Evolutionary conservation across 345 rosid genomes (phyloP), one percentile per base, ranked within the genome.

Genomic region (Laguncularia racemosa): DNA sequence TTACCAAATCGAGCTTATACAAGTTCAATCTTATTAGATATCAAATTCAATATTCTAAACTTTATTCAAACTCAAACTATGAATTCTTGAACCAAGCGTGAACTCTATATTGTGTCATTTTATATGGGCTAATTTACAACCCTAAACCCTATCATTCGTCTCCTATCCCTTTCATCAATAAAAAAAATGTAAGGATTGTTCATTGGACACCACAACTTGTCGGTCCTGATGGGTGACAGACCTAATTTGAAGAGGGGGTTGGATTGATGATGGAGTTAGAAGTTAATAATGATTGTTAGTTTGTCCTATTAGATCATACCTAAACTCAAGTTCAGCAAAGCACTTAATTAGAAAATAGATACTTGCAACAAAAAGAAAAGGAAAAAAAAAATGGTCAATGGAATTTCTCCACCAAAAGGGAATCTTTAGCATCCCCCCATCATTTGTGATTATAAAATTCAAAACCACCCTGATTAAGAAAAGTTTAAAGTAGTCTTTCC

Each of bases 331-430:
- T 71, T 63, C 79, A 63, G 66, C 44, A 14, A 10, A 56, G 55
- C 73, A 66, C 46, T 73, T 61, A 65, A 74, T 67, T 60, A 59
- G 43, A 12, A 57, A 56, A 50, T 23, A 72, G 69, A 61, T 69
- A 60, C 69, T 51, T 19, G 67, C 49, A 52, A 43, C 14, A 13
- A 57, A 44, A 49, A 60, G 55, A 40, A 26, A 60, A 54, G 11
- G 50, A 55, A 57, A 47, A 59, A n/a, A 45, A 44, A 14, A 58
- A n/a, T 60, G 57, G 67, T 66, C 72, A 60, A 66, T 51, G 60
- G 48, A 69, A 72, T 44, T 38, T 43, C 46, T 55, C 65, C 55
- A 55, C 65, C 59, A 52, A 60, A 63, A 57, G 53, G 55, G 44
- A 63, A 60, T 60, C 64, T 67, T 50, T 19, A 20, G 21, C 60